A percentile compares a stretch with the other conserved stretches of the same genome.
phyloP scores from a whole-genome alignment of 192 early-diverging fungal species.

The Mortierella claussenii region DNA sequence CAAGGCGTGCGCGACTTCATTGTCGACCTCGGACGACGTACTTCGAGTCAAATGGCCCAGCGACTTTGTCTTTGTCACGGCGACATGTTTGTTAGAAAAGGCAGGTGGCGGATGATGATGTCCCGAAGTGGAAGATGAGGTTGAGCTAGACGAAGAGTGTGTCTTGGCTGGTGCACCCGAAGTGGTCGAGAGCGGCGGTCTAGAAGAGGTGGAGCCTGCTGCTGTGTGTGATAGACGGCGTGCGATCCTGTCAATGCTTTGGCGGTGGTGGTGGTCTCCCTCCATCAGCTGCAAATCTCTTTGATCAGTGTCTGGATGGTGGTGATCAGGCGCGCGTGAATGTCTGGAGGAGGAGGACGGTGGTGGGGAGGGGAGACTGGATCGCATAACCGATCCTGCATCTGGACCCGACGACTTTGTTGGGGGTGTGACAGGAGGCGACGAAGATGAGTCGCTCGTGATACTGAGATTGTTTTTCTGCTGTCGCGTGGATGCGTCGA shows the following conservation, averaged over 20 bases:
- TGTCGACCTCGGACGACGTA: constrained; percentile 49
- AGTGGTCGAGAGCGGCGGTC: not conserved
- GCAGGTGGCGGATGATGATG: constrained; percentile 5
- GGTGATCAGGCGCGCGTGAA: constrained; percentile 1
- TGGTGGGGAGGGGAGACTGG: constrained; percentile 40
- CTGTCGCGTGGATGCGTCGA: too few species aligned
- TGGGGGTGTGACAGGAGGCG: constrained; percentile 36
- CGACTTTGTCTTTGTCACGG: constrained; percentile 39
- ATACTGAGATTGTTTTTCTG: too few species aligned
- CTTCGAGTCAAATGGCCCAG: constrained; percentile 41
- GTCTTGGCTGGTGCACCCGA: constrained; percentile 12
- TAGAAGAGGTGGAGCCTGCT: not conserved
- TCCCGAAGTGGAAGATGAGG: constrained; percentile 17
- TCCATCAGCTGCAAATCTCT: not conserved
- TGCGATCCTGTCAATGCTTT: constrained; percentile 14
- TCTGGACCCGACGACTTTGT: constrained; percentile 24
- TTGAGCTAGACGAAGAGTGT: constrained; percentile 36
- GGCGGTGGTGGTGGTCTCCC: too few species aligned
- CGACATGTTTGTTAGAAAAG: constrained; percentile 26
- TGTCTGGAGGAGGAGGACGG: constrained; percentile 35
- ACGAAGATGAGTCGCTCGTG: constrained; percentile 13
- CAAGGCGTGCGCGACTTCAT: constrained; percentile 39
- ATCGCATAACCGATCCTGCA: constrained; percentile 16
- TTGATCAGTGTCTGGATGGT: constrained; percentile 6
- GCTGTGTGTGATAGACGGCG: constrained; percentile 18